Conservation (phyloP, 2,329 filamentous ascomycete genomes). For the Phyllosticta citriasiana region DNA sequence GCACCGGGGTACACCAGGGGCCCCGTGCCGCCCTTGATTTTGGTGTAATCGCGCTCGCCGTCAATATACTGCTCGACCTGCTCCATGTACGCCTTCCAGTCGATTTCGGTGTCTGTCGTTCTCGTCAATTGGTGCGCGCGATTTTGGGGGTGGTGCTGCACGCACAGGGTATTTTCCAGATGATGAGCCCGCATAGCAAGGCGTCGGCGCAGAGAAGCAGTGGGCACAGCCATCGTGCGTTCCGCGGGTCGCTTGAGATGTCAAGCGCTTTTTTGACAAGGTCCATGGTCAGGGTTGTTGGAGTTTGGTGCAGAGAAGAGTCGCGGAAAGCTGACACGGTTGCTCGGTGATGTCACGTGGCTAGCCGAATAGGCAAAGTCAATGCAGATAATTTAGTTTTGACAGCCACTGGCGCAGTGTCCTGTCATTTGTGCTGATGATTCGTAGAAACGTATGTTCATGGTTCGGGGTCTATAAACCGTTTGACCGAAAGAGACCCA, state of each 20-base stretch:
- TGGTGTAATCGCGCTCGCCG: constrained; percentile 81
- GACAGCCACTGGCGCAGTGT: neutral
- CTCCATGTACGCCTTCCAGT: constrained; percentile 96
- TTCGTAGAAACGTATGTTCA: too few relatives aligned
- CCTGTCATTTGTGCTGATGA: too few relatives aligned
- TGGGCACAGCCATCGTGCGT: constrained; percentile 54
- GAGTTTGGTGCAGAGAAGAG: neutral
- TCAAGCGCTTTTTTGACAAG: constrained; percentile 24
- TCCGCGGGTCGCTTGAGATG: constrained; percentile 43
- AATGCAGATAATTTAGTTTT: neutral
- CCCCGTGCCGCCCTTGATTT: constrained; percentile 79
- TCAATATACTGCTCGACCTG: constrained; percentile 70
- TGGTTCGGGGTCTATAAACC: too few relatives aligned
- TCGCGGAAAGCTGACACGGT: neutral
- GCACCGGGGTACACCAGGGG: constrained; percentile 91
- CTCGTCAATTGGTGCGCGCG: neutral
- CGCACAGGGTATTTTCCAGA: constrained; percentile 78
- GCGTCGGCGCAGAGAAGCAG: constrained; percentile 61
- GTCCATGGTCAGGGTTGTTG: constrained; percentile 21
- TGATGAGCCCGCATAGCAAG: constrained; percentile 60
- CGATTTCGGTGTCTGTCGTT: constrained; percentile 83
- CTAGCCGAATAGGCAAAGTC: neutral
- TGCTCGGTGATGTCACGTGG: neutral
- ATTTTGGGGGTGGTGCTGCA: neutral
- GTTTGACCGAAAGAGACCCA: neutral